Evolutionary conservation across 2,329 filamentous ascomycete genomes (phyloP), one percentile per base, ranked within the genome.

Genomic region (Talaromyces sp.): DNA sequence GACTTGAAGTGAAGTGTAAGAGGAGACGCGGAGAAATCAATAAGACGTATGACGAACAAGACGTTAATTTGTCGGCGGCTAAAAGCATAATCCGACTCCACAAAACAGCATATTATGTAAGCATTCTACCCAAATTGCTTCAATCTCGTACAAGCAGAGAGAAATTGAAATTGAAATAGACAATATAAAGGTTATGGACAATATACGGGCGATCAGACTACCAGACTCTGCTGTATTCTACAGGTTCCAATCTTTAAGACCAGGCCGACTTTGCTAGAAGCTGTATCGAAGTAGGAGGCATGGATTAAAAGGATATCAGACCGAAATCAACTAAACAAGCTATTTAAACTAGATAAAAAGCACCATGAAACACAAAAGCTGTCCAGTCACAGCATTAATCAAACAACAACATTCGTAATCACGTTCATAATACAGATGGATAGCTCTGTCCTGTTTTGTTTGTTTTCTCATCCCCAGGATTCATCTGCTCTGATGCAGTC

Each of bases 361-460:
- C 3, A 49, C 11, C 15, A 19, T 49, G 43, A 22, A 41, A 58
- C 10, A 57, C n/a, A 58, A 57, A 47, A n/a, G 37, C 54, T 58
- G 52, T 33, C 25, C 33, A 43, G 49, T 56, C 54, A 27, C 47
- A 52, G 37, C 25, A 49, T 25, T 31, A 60, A 39, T 25, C n/a
- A 59, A 41, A 37, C 61, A 17, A 63, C 39, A 58, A 57, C 35
- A 45, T 22, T 58, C 54, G 58, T 59, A 43, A 64, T 58, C 57
- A 64, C 39, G 27, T 41, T 64, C 54, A 58, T 49, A 50, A 59
- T 57, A 47, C 39, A 64, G 17, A 59, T 41, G 8, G 33, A 50
- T 50, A 49, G 19, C 43, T 50, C 47, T 52, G 59, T 22, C 25
- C 50, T 45, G 39, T 45, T 33, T 43, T 31, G 15, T 37, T 59